These are phyloP conservation scores for Lichtheimia corymbifera DNA, from an alignment of 371 early-diverging fungal species.

Conservation along the genomic window DNA sequence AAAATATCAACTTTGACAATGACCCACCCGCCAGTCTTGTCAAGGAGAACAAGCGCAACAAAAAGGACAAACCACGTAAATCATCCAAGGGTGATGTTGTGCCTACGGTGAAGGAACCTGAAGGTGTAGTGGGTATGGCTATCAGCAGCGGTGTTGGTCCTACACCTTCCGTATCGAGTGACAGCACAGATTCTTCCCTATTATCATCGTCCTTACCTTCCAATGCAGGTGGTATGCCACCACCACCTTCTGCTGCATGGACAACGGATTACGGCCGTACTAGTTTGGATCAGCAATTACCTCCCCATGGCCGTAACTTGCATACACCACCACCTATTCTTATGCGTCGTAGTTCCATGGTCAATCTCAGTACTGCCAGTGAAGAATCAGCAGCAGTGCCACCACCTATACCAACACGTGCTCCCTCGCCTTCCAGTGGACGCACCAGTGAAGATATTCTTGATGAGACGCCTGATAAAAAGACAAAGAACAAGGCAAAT, in stretches of 20 bases:
- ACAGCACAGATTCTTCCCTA: conserved; percentile 23
- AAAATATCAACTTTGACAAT: conserved; percentile 45
- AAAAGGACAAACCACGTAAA: conserved; percentile 28
- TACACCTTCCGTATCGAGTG: conserved; percentile 20
- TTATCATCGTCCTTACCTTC: conserved; percentile 19
- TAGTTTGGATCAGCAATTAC: conserved; percentile 11
- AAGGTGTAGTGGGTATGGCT: conserved; percentile 19
- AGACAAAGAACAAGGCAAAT: conserved; percentile 43
- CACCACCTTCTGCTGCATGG: neutral
- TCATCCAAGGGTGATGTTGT: conserved; percentile 37
- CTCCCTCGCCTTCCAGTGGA: conserved; percentile 15
- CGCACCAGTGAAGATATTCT: conserved; percentile 16
- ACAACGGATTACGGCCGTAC: conserved; percentile 1
- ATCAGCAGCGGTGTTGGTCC: conserved; percentile 18
- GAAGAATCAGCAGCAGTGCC: conserved; percentile 16
- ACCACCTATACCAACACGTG: conserved; percentile 6
- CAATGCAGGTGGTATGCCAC: neutral
- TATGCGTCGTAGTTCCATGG: conserved; percentile 41
- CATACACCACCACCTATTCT: conserved; percentile 33
- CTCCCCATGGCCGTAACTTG: conserved; percentile 12
- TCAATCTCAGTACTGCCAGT: conserved; percentile 20
- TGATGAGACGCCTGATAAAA: conserved; percentile 29
- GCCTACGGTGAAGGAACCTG: conserved; percentile 12
- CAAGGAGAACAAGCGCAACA: conserved; percentile 11
- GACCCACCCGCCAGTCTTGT: neutral